These are phyloP conservation scores for Hysterium pulicare DNA, from an alignment of 2,329 filamentous ascomycete genomes.

Conservation along the genomic window DNA sequence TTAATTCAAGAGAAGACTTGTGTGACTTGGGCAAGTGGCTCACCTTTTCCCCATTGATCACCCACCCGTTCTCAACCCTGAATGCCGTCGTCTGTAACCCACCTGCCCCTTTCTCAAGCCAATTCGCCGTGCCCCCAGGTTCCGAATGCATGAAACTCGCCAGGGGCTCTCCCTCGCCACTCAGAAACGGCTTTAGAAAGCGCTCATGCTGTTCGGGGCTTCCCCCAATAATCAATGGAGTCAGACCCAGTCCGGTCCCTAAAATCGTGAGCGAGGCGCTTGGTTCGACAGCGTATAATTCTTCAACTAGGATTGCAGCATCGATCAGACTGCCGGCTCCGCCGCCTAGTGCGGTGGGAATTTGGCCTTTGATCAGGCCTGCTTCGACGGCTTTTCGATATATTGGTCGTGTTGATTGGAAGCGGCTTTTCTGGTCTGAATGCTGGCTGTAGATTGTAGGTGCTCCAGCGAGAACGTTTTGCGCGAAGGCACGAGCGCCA, in stretches of 20 bases:
- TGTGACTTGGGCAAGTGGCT: not conserved
- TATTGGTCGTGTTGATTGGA: constrained; percentile 47
- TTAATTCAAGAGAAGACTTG: not conserved
- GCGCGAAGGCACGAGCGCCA: constrained; percentile 13
- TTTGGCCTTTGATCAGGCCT: constrained; percentile 49
- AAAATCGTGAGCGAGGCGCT: constrained; percentile 50
- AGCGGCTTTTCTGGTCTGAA: constrained; percentile 36
- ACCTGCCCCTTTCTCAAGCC: constrained; percentile 47
- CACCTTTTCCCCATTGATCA: constrained; percentile 55
- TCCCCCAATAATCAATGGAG: constrained; percentile 48
- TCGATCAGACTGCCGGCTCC: constrained; percentile 45
- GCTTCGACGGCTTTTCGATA: constrained; percentile 44
- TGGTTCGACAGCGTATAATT: constrained; percentile 52
- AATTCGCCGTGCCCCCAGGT: constrained; percentile 53
- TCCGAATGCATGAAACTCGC: constrained; percentile 54
- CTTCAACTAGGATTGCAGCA: constrained; percentile 51
- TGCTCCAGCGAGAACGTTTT: constrained; percentile 10
- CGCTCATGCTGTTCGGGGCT: constrained; percentile 39
- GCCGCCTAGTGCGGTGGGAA: constrained; percentile 48
- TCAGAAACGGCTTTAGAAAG: constrained; percentile 50
- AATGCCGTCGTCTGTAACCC: constrained; percentile 51
- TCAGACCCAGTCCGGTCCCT: constrained; percentile 52
- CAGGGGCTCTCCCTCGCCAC: constrained; percentile 44
- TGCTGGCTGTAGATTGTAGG: constrained; percentile 15
- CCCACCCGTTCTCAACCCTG: constrained; percentile 49